These are phyloP conservation scores for Staphylotrichum longicolle DNA, from an alignment of 495 filamentous ascomycete genomes.

Conservation along the genomic window DNA sequence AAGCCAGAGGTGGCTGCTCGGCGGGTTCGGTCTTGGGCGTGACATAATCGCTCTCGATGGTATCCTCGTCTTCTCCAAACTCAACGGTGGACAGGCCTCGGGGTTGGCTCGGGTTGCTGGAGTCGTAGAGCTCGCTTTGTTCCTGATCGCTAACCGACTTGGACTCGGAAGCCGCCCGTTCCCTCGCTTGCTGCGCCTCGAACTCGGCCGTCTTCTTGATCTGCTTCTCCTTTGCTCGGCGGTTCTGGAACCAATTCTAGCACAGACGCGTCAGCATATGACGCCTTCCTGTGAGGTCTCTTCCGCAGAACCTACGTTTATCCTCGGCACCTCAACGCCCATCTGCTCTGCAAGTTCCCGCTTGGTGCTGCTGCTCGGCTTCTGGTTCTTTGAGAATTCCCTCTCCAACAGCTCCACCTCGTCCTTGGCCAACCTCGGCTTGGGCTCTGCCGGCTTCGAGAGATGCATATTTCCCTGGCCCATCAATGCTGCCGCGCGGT, in stretches of 20 bases:
- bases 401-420: constrained; percentile 75
- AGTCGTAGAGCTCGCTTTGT: constrained; percentile 32
- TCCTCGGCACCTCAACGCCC: constrained; percentile 68
- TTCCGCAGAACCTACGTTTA: constrained; percentile 60
- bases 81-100: constrained; percentile 39
- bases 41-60: constrained; percentile 13
- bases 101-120: constrained; percentile 34
- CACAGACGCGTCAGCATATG: constrained; percentile 32
- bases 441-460: constrained; percentile 50
- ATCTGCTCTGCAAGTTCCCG: constrained; percentile 69
- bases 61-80: constrained; percentile 31
- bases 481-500: constrained; percentile 34
- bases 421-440: constrained; percentile 74
- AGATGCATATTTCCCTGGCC: constrained; percentile 32
- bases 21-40: constrained; percentile 15
- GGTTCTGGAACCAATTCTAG: constrained; percentile 92
- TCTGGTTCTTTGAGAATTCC: constrained; percentile 72
- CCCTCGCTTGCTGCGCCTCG: constrained; percentile 54
- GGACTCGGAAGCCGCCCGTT: constrained; percentile 45
- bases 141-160: constrained; percentile 37
- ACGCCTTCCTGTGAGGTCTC: not conserved
- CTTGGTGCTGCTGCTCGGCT: constrained; percentile 74
- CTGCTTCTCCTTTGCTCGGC: constrained; percentile 79
- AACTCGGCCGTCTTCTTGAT: constrained; percentile 70
- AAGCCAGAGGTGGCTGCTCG: not conserved